Evolutionary conservation across 1,139 yeast genomes (phyloP), one percentile per base, ranked within the genome.

Genomic region (Suhomyces anneliseae): DNA sequence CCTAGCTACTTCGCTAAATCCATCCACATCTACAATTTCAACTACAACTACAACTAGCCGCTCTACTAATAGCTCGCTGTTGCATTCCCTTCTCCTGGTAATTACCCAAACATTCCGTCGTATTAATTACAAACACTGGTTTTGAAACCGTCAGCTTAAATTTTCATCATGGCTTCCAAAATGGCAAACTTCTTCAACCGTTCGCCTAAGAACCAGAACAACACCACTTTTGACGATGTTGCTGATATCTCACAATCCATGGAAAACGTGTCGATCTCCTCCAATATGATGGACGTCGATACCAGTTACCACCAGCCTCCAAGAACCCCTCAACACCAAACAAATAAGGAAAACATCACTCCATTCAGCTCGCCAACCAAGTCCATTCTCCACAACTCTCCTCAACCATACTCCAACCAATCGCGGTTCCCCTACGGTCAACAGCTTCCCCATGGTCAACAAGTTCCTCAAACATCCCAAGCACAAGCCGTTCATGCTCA

Each of bases 321-420:
- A 14, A 46, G 54, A 24, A 53, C 56, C 8, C 58, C 58, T 15
- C 58, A 53, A 34, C 48, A 46, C 42, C 45, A 41, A 19, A 43
- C 40, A 27, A 74, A 75, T 54, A 75, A 75, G 55, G 81, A 76
- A 48, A 76, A 76, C 54, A 69, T 74, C 51, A 74, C 79, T 2
- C 81, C 80, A 4, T 50, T 61, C 27, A 63, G 57, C 45, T 74
- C 79, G 4, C 80, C 80, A n/a, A 63, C 71, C 24, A 74, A 73
- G 54, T 69, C 74, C 36, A 65, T 72, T 27, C 59, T 70, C 38
- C 74, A 71, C 55, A 66, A 55, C 41, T 63, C 74, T 12, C 76
- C 76, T 2, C 54, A 51, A 15, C 59, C 45, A n/a, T 44, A 40
- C 34, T 34, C 50, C 47, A 45, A 42, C 38, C 49, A 46, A 7